A percentile compares a stretch with the other conserved stretches of the same genome.
phyloP scores from a whole-genome alignment of 352 stramenopile species.

The Globisporangium heterothallicum region DNA sequence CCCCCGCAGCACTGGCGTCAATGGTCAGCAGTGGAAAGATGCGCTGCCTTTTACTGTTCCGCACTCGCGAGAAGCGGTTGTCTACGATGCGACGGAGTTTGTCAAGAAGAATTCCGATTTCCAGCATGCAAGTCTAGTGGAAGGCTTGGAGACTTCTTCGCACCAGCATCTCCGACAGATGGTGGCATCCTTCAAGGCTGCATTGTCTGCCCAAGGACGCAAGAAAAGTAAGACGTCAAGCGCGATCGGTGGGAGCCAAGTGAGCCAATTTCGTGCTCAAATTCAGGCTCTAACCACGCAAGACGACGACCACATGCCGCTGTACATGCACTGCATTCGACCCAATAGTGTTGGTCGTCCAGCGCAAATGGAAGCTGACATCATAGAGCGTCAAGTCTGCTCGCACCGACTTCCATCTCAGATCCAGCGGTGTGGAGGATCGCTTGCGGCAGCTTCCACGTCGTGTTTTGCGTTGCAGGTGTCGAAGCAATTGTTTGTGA shows the following conservation, averaged over 20 bases:
- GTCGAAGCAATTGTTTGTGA: constrained; percentile 17
- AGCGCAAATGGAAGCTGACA: constrained; percentile 18
- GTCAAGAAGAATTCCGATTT: constrained; percentile 71
- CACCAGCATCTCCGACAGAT: constrained; percentile 30
- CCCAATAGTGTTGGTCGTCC: constrained; percentile 29
- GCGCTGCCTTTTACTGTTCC: constrained; percentile 40
- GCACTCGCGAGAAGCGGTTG: constrained; percentile 36
- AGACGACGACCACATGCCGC: constrained; percentile 20
- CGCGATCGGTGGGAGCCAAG: constrained; percentile 9
- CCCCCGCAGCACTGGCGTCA: constrained; percentile 13
- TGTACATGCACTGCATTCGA: constrained; percentile 53
- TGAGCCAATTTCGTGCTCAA: constrained; percentile 40
- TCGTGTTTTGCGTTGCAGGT: constrained; percentile 26
- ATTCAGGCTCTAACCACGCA: constrained; percentile 19
- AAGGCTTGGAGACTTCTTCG: constrained; percentile 19
- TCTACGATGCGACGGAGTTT: constrained; percentile 61
- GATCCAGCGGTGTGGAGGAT: constrained; percentile 20
- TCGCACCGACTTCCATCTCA: constrained; percentile 31
- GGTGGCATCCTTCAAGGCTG: constrained; percentile 11
- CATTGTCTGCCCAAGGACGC: not conserved
- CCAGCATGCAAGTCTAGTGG: constrained; percentile 29
- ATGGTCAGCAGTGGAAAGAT: constrained; percentile 4
- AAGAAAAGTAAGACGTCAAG: constrained; percentile 1
- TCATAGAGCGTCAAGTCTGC: constrained; percentile 27
- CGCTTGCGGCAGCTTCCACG: not conserved